Percentiles rank a stretch among this genome's conserved stretches.
Evolutionary conservation across 768 basidiomycete species (phyloP).

Genomic region (Mycena metata): DNA sequence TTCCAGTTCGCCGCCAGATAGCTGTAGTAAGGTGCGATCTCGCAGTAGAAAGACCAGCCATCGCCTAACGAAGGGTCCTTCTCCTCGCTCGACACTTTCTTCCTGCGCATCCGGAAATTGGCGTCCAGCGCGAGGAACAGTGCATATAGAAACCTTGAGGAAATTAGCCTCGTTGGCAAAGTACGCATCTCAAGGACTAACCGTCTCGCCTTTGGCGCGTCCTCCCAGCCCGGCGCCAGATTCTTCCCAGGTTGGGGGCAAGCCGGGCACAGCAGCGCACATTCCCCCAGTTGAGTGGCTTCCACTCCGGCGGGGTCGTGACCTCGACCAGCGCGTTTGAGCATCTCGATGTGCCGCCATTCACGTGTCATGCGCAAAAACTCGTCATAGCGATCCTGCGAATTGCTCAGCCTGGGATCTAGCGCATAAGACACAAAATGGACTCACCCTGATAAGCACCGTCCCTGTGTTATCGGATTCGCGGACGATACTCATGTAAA

Average conservation of each 20-base stretch:
- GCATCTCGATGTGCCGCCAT: constrained; percentile 39
- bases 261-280: constrained; percentile 41
- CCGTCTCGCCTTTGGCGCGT: constrained; percentile 18
- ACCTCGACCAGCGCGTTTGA: constrained; percentile 39
- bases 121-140: constrained; percentile 41
- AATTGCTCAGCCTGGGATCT: not conserved
- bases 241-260: constrained; percentile 47
- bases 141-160: constrained; percentile 30
- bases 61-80: constrained; percentile 34
- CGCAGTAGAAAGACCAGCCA: constrained; percentile 34
- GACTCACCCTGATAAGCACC: not conserved
- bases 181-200: constrained; percentile 1
- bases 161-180: not conserved
- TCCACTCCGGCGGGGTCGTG: constrained; percentile 6
- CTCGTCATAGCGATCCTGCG: constrained; percentile 39
- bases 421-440: no score
- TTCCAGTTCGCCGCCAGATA: constrained; percentile 11
- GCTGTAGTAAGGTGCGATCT: constrained; percentile 12
- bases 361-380: constrained; percentile 28
- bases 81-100: constrained; percentile 33
- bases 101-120: constrained; percentile 40
- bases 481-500: constrained; percentile 5
- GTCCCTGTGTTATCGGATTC: constrained; percentile 14
- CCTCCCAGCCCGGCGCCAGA: constrained; percentile 33
- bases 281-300: constrained; percentile 19